Percentiles rank a stretch among this genome's conserved stretches.
These are phyloP conservation scores for Penicillium oxalicum DNA, from an alignment of 2,329 filamentous ascomycete genomes.

Conservation along the genomic window DNA sequence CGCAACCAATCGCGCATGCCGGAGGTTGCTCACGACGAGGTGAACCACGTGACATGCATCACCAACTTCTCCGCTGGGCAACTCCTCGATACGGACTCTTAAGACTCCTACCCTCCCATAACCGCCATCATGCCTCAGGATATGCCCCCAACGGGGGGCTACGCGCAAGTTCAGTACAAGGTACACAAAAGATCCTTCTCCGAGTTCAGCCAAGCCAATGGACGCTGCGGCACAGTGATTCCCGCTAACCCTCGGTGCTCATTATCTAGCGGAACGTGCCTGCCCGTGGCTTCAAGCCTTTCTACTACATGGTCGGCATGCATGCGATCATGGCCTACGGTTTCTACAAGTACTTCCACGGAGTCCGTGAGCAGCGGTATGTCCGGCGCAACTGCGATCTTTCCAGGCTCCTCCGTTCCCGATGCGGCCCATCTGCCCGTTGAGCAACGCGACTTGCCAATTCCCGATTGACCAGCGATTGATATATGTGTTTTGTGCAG, in stretches of 20 bases:
- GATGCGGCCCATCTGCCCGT: constrained; percentile 9
- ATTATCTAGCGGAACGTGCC: constrained; percentile 75
- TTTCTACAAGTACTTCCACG: constrained; percentile 78
- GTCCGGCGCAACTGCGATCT: constrained; percentile 28
- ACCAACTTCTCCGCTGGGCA: constrained; percentile 25
- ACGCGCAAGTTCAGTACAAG: constrained; percentile 96
- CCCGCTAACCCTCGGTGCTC: constrained; percentile 5
- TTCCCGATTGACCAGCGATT: not conserved
- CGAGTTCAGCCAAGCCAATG: constrained; percentile 1
- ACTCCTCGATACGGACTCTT: constrained; percentile 16
- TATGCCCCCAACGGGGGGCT: constrained; percentile 92
- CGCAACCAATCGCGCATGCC: constrained; percentile 24
- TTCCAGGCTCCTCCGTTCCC: constrained; percentile 9
- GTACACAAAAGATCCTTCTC: constrained; percentile 45
- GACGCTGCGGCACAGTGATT: not conserved
- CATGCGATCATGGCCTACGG: constrained; percentile 79
- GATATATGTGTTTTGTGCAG: constrained; percentile 43
- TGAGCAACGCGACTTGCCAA: not conserved
- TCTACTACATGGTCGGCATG: constrained; percentile 69
- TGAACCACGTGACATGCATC: constrained; percentile 25
- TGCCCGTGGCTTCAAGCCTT: constrained; percentile 79
- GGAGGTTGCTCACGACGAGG: constrained; percentile 28
- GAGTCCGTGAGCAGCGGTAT: constrained; percentile 87
- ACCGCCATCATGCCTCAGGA: constrained; percentile 78
- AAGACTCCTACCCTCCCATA: constrained; percentile 19